phyloP scores from a whole-genome alignment of 2,329 filamentous ascomycete species.

The Thelonectria olida region DNA sequence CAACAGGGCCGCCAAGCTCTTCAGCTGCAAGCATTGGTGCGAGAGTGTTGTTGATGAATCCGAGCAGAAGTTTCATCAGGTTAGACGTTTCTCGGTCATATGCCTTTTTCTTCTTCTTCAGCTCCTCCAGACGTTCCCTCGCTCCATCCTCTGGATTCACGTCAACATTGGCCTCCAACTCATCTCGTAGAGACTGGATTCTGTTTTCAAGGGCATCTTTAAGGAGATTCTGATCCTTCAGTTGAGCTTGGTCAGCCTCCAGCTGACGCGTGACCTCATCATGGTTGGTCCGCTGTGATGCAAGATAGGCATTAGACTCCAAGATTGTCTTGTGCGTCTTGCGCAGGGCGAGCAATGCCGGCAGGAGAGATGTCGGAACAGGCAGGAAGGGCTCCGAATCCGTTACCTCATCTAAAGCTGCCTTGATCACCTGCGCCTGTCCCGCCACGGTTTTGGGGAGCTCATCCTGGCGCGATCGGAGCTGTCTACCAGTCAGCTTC shows the following conservation, averaged over 20 bases:
- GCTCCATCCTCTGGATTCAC: slow-evolving; percentile 70
- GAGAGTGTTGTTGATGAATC: slow-evolving; percentile 76
- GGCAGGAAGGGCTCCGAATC: slow-evolving; percentile 73
- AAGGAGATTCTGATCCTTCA: slow-evolving; percentile 66
- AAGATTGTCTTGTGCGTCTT: slow-evolving; percentile 70
- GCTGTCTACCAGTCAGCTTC: slow-evolving; percentile 31
- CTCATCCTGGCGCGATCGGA: slow-evolving; percentile 38
- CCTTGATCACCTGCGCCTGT: slow-evolving; percentile 60
- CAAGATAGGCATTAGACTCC: slow-evolving; percentile 70
- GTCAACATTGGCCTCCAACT: slow-evolving; percentile 64
- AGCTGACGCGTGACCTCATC: slow-evolving; percentile 57
- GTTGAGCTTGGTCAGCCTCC: slow-evolving; percentile 58
- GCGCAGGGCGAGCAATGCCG: slow-evolving; percentile 76
- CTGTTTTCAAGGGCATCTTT: slow-evolving; percentile 63
- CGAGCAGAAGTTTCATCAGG: slow-evolving; percentile 71
- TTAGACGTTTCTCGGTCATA: slow-evolving; percentile 70
- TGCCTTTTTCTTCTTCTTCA: slow-evolving; percentile 65
- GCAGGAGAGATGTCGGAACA: slow-evolving; percentile 71
- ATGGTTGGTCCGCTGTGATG: slow-evolving; percentile 52
- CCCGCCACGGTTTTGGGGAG: slow-evolving; percentile 41
- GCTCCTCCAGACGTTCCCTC: slow-evolving; percentile 67
- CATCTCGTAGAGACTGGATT: slow-evolving; percentile 66
- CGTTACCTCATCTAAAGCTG: slow-evolving; percentile 72
- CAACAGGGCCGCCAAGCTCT: slow-evolving; percentile 83
- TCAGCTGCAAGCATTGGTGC: slow-evolving; percentile 83